phyloP scores from a whole-genome alignment of 2,329 filamentous ascomycete species.

The Ceratocystis albifundus region DNA sequence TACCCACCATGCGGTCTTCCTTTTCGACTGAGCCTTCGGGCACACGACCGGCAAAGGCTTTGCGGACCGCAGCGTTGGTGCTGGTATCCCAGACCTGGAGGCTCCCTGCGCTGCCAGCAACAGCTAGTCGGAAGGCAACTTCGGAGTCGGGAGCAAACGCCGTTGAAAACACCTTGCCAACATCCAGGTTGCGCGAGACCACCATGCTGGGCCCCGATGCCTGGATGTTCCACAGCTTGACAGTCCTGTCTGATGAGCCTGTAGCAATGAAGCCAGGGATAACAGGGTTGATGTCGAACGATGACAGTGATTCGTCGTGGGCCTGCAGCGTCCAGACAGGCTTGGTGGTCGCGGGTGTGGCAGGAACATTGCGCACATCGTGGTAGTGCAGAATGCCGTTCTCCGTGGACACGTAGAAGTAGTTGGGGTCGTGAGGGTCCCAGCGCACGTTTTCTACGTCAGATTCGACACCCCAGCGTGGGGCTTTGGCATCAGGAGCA shows the following conservation, averaged over 20 bases:
- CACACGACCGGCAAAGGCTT: constrained; percentile 62
- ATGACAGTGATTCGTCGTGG: constrained; percentile 81
- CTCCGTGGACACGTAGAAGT: constrained; percentile 92
- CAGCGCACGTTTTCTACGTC: constrained; percentile 88
- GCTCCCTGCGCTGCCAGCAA: constrained; percentile 86
- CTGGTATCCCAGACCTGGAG: constrained; percentile 94
- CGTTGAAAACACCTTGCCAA: constrained; percentile 88
- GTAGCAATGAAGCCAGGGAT: constrained; percentile 91
- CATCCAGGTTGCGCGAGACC: constrained; percentile 78
- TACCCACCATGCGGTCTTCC: constrained; percentile 65
- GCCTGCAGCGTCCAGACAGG: constrained; percentile 91
- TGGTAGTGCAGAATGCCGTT: constrained; percentile 85
- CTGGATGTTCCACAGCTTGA: constrained; percentile 93
- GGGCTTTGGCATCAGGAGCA: constrained; percentile 67
- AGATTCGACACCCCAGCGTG: constrained; percentile 86
- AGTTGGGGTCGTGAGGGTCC: constrained; percentile 87
- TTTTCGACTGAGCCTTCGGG: constrained; percentile 49
- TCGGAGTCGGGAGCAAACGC: constrained; percentile 81
- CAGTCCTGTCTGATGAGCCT: constrained; percentile 83
- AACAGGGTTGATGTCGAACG: constrained; percentile 80
- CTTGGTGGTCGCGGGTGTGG: constrained; percentile 63
- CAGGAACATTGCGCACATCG: constrained; percentile 66
- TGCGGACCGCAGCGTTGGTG: constrained; percentile 77
- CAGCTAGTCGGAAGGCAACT: constrained; percentile 82
- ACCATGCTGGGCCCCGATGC: constrained; percentile 76